Evolutionary conservation across 148 eudicot species (phyloP).

Genomic region (Arctostaphylos glauca): DNA sequence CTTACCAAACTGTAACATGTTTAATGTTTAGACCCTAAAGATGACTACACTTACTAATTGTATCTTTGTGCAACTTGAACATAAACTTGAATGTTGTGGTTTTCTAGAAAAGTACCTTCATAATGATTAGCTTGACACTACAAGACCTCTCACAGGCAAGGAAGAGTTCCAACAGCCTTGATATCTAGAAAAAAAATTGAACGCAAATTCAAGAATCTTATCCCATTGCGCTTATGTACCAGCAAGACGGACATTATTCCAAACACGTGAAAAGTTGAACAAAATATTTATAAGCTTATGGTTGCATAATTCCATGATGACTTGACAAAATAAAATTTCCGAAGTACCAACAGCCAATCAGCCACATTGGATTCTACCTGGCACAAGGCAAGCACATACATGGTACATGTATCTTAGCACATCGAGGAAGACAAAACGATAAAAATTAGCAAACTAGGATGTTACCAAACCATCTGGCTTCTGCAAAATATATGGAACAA

Average conservation of each 20-base stretch:
- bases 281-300: not conserved
- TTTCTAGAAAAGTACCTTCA: slow-evolving; percentile 54
- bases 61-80: not conserved
- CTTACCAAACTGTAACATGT: not conserved
- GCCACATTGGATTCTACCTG: not conserved
- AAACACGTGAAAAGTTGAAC: not conserved
- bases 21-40: not conserved
- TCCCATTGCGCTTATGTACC: not conserved
- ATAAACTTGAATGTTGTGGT: not conserved
- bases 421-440: too few species aligned
- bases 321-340: not conserved
- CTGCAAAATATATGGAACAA: not conserved
- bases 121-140: slow-evolving; percentile 65
- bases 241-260: not conserved
- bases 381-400: not conserved
- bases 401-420: too few species aligned
- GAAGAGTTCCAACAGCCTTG: slow-evolving; percentile 68
- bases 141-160: slow-evolving; percentile 60
- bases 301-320: slow-evolving; percentile 3
- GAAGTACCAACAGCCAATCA: not conserved
- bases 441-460: too few species aligned
- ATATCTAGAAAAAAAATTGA: slow-evolving; percentile 41
- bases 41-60: not conserved
- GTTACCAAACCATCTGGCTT: not conserved
- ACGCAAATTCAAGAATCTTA: not conserved